Base-by-base conservation (phyloP, 2,329 filamentous ascomycete species). In the Calonectria fujianensis region DNA sequence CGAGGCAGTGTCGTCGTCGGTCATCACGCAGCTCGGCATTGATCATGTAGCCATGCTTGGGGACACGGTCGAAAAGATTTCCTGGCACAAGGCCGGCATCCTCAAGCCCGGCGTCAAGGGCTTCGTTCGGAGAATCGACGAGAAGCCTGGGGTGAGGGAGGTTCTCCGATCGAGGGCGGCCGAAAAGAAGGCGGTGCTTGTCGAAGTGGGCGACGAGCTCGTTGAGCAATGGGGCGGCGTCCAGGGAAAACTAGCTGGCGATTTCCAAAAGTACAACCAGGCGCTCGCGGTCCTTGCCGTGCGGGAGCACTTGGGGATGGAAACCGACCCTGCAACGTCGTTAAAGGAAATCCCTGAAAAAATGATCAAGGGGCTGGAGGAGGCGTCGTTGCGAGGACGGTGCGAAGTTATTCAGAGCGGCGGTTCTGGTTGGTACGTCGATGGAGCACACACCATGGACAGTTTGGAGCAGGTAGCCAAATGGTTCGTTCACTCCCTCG, bases 71-170 rank as follows among this genome's bases (percentile, higher is more conserved):
- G 93, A 94, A 72, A 88, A 95, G 81, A 98, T 98, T 77, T 85
- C 96, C 4, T 98, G 96, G 96, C 95, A 98, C 83, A 98, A 98
- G 84, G 93, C 93, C 9, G 96, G 96, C 1, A 94, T 98, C 57
- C 93, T 97, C 83, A 98, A 97, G 84, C 67, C 85, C 0, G 91
- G 90, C 0, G 89, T 85, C 0, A 80, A 74, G 50, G 86, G 82
- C 0, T 87, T 87, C 11, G 82, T 85, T 10, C 80, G 83, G 41
- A 79, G 71, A 5, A 65, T 83, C 27, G 77, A 81, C 1, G 80
- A 82, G 13, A 78, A 82, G 61, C 81, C 81, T 57, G 88, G 82
- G 0, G 86, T 87, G 1, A 84, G 85, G 80, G 83, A 86, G 9
- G 92, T 96, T 13, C 81, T 96, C 73, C 85, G 89, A 76, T 85